Conservation (phyloP, 768 basidiomycete genomes). For the Tylopilus balloui region DNA sequence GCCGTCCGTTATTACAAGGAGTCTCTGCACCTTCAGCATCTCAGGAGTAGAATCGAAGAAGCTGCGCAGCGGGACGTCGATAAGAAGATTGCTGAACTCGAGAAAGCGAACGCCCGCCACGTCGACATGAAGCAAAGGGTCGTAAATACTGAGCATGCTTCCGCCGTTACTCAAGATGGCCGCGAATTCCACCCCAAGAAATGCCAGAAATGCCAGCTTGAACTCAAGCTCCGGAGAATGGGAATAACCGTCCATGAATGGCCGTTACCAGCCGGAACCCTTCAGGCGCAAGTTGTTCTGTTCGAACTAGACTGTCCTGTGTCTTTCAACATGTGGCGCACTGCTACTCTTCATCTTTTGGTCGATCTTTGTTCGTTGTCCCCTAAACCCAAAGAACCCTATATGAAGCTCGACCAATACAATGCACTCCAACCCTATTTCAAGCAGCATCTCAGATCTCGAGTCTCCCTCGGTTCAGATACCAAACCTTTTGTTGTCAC, state of each 20-base stretch:
- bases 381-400: slow-evolving; percentile 1
- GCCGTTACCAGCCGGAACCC: slow-evolving; percentile 38
- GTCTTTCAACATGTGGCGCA: slow-evolving; percentile 42
- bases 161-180: background rate
- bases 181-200: slow-evolving; percentile 2
- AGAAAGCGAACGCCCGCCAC: slow-evolving; percentile 21
- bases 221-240: slow-evolving; percentile 21
- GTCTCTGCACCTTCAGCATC: slow-evolving; percentile 21
- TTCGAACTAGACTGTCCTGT: slow-evolving; percentile 43
- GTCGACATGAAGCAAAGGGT: slow-evolving; percentile 13
- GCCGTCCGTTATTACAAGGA: slow-evolving; percentile 33
- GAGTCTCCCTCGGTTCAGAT: slow-evolving; percentile 23
- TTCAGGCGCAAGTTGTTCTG: slow-evolving; percentile 29
- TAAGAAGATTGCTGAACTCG: slow-evolving; percentile 30
- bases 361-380: slow-evolving; percentile 31
- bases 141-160: background rate
- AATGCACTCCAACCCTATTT: slow-evolving; percentile 8
- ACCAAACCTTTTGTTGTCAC: slow-evolving; percentile 18
- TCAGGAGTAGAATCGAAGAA: slow-evolving; percentile 31
- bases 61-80: slow-evolving; percentile 19
- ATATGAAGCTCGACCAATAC: slow-evolving; percentile 18
- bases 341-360: slow-evolving; percentile 36
- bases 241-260: slow-evolving; percentile 41
- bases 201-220: slow-evolving; percentile 31
- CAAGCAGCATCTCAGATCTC: slow-evolving; percentile 13